These are phyloP conservation scores for Camellia granthamiana DNA, from an alignment of 148 eudicot species.

Conservation along the genomic window DNA sequence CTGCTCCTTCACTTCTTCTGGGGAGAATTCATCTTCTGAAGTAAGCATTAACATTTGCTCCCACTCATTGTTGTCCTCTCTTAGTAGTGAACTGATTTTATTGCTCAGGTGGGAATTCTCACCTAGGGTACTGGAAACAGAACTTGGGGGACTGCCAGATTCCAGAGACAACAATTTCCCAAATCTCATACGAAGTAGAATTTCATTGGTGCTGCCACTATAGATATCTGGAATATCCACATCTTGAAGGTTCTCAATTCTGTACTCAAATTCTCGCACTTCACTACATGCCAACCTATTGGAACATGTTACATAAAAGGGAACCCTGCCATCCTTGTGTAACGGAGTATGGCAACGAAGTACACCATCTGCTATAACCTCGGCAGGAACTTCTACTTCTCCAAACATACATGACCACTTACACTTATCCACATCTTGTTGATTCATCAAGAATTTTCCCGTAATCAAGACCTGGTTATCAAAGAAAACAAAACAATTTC, in stretches of 20 bases:
- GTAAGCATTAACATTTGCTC: conserved; percentile 40
- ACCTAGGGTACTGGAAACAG: conserved; percentile 14
- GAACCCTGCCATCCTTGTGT: conserved; percentile 79
- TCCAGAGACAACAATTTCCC: conserved; percentile 47
- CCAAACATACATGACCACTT: conserved; percentile 98
- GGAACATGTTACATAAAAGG: conserved; percentile 87
- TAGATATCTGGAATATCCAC: conserved; percentile 29
- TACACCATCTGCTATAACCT: conserved; percentile 61
- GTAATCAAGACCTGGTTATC: conserved; percentile 60
- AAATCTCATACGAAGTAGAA: conserved; percentile 46
- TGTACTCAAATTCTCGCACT: conserved; percentile 90
- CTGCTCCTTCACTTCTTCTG: conserved; percentile 45
- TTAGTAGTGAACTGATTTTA: conserved; percentile 43
- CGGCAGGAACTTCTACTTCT: conserved; percentile 89
- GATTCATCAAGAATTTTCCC: conserved; percentile 76
- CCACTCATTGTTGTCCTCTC: conserved; percentile 48
- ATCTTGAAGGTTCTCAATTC: conserved; percentile 29
- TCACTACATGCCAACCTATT: conserved; percentile 98
- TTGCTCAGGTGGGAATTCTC: conserved; percentile 30
- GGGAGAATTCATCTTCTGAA: conserved; percentile 33
- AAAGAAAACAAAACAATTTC: conserved; percentile 4
- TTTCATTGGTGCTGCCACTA: conserved; percentile 40
- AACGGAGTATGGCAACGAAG: conserved; percentile 76
- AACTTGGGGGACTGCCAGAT: conserved; percentile 26
- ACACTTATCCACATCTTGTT: conserved; percentile 48